Evolutionary conservation across 805 yeast species (phyloP).

Genomic region (Ogataea henricii): DNA sequence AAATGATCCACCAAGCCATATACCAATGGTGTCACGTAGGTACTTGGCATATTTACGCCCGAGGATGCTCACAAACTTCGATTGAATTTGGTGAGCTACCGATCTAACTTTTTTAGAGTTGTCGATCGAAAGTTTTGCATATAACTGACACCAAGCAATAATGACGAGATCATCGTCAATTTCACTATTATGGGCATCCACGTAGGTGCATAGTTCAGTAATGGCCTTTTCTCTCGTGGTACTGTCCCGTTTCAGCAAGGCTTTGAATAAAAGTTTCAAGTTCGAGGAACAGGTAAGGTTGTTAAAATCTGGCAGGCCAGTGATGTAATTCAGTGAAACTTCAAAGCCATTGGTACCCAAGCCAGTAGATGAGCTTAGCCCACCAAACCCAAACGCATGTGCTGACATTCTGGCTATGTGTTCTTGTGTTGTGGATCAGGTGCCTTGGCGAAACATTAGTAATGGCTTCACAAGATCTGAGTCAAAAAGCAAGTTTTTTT

Average conservation of each 20-base stretch:
- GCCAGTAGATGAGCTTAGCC: constrained; percentile 23
- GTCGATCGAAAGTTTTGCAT: constrained; percentile 77
- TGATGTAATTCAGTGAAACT: constrained; percentile 71
- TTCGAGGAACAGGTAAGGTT: constrained; percentile 45
- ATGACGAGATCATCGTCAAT: constrained; percentile 54
- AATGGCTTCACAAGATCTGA: neutral
- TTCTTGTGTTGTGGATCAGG: neutral
- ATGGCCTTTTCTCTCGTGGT: constrained; percentile 86
- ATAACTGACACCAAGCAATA: constrained; percentile 77
- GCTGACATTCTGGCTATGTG: constrained; percentile 17
- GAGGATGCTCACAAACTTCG: constrained; percentile 47
- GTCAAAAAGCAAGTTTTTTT: constrained; percentile 2
- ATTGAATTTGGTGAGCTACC: constrained; percentile 65
- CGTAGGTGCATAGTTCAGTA: constrained; percentile 46
- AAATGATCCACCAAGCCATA: constrained; percentile 69
- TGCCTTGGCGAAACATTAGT: neutral
- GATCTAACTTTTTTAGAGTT: constrained; percentile 65
- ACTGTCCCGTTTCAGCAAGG: constrained; percentile 73
- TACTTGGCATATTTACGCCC: constrained; percentile 64
- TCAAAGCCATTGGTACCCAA: constrained; percentile 44
- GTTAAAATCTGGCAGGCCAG: constrained; percentile 75
- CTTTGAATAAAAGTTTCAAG: constrained; percentile 68
- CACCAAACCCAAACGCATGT: constrained; percentile 18
- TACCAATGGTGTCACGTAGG: constrained; percentile 69
- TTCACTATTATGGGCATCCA: constrained; percentile 30